phyloP scores from a whole-genome alignment of 768 basidiomycete species.

The Pulveroboletus sp. region DNA sequence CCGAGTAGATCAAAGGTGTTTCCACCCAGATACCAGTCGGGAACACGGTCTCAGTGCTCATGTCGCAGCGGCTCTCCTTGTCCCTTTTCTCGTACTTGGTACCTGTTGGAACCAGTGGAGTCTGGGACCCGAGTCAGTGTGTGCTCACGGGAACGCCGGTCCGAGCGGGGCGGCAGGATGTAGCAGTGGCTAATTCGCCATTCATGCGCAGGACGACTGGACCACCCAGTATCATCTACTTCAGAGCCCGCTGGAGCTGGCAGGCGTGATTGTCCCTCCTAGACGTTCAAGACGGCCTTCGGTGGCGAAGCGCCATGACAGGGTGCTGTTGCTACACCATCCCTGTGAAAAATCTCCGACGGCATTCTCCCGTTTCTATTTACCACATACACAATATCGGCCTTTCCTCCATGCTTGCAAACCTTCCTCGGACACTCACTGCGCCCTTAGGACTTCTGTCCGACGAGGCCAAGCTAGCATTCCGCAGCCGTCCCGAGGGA shows the following conservation, averaged over 20 bases:
- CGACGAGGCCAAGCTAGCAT: conserved; percentile 86
- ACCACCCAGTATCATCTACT: neutral
- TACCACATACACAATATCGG: neutral
- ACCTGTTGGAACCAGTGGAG: neutral
- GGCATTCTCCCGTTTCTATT: neutral
- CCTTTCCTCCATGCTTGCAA: conserved; percentile 52
- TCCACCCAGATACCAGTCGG: conserved; percentile 44
- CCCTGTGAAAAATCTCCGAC: conserved; percentile 1
- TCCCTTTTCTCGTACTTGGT: neutral
- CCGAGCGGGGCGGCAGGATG: neutral
- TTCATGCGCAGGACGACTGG: too few species aligned
- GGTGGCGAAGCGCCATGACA: too few species aligned
- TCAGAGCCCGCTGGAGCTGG: neutral
- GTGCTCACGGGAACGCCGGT: neutral
- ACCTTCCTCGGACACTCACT: conserved; percentile 64
- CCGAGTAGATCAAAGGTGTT: conserved; percentile 64
- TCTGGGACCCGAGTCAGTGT: neutral
- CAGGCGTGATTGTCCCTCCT: neutral
- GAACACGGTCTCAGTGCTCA: neutral
- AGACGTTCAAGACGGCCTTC: conserved; percentile 48
- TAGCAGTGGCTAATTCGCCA: too few species aligned
- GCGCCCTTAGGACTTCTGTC: conserved; percentile 75
- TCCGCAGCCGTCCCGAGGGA: conserved; percentile 77
- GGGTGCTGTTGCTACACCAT: neutral
- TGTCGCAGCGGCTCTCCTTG: neutral